phyloP scores from a whole-genome alignment of 2,329 filamentous ascomycete genomes.

The Trichoderma sp. region DNA sequence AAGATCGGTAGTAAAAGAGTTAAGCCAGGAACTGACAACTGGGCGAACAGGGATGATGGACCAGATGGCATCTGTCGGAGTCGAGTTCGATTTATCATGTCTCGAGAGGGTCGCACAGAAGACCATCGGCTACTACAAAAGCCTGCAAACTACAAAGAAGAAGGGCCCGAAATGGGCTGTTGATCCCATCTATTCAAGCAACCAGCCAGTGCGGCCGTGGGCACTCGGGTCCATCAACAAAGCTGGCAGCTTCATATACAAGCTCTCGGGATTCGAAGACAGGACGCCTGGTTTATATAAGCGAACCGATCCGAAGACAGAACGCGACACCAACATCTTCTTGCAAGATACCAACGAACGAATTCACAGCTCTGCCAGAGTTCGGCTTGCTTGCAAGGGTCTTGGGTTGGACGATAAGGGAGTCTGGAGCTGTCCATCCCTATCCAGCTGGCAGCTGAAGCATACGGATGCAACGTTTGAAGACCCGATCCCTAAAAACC shows the following conservation, averaged over 20 bases:
- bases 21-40: neutral
- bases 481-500: constrained; percentile 37
- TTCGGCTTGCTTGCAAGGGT: constrained; percentile 50
- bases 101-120: constrained; percentile 41
- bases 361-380: constrained; percentile 52
- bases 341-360: constrained; percentile 54
- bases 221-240: constrained; percentile 45
- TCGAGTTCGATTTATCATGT: constrained; percentile 46
- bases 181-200: constrained; percentile 46
- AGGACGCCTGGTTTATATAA: constrained; percentile 50
- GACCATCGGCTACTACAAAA: constrained; percentile 34
- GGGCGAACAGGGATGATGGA: constrained; percentile 52
- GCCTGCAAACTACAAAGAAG: constrained; percentile 20
- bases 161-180: constrained; percentile 42
- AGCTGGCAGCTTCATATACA: constrained; percentile 41
- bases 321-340: constrained; percentile 36
- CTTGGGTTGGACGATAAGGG: constrained; percentile 48
- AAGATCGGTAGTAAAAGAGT: neutral
- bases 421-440: constrained; percentile 46
- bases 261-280: constrained; percentile 41
- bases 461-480: constrained; percentile 32
- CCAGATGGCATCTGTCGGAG: constrained; percentile 49
- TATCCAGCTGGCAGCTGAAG: constrained; percentile 45
- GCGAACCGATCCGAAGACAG: constrained; percentile 41
- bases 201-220: constrained; percentile 49